phyloP scores from a whole-genome alignment of 2,329 filamentous ascomycete genomes.

The Aspergillus fijiensis region DNA sequence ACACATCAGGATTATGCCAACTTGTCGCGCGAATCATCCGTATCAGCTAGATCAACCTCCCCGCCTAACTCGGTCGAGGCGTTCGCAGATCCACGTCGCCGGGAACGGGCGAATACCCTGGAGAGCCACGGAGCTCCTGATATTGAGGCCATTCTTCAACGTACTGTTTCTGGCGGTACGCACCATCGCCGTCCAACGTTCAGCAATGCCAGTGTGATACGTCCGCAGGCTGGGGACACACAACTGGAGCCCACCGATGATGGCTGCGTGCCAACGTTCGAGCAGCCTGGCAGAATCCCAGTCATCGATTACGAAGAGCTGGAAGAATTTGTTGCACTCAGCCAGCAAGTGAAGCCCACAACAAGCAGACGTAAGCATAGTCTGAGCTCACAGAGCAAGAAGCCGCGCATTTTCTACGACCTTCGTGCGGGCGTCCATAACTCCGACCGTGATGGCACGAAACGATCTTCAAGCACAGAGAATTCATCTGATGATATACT shows the following conservation, averaged over 20 bases:
- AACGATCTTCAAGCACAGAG: conserved; percentile 31
- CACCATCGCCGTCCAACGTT: conserved; percentile 61
- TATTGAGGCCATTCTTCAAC: conserved; percentile 61
- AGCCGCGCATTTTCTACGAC: conserved; percentile 61
- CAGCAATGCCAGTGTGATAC: conserved; percentile 58
- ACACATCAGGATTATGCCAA: conserved; percentile 40
- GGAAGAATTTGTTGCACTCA: conserved; percentile 80
- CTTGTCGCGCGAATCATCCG: conserved; percentile 50
- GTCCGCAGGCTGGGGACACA: conserved; percentile 44
- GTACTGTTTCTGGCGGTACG: conserved; percentile 69
- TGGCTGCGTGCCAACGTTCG: conserved; percentile 81
- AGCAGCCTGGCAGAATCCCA: conserved; percentile 73
- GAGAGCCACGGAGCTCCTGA: conserved; percentile 60
- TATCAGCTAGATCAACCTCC: conserved; percentile 68
- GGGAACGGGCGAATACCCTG: conserved; percentile 69
- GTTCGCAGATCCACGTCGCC: conserved; percentile 85
- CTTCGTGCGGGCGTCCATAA: conserved; percentile 49
- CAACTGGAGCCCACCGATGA: conserved; percentile 51
- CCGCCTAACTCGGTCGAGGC: conserved; percentile 97
- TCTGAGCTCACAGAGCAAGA: conserved; percentile 52
- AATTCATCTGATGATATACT: conserved; percentile 32
- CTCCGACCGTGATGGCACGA: conserved; percentile 36
- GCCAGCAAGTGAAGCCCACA: conserved; percentile 48
- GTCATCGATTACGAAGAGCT: conserved; percentile 90
- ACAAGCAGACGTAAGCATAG: conserved; percentile 41